Evolutionary conservation across 345 rosid genomes (phyloP), one percentile per base, ranked within the genome.

Genomic region (Noccaea caerulescens): DNA sequence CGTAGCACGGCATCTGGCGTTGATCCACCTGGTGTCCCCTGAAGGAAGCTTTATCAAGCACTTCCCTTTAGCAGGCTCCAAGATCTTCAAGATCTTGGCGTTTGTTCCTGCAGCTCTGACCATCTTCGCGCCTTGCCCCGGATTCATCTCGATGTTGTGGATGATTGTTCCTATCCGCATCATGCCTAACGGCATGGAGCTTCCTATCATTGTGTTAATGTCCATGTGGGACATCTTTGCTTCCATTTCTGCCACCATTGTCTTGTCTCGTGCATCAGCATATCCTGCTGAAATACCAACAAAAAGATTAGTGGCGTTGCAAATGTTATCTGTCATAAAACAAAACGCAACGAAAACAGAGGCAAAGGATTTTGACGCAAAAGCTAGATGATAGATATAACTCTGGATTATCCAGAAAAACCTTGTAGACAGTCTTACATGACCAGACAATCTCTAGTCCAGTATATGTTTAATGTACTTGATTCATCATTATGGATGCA

Each of bases 101-200:
- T 52, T 76, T 18, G 97, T 93, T 56, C 97, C 96, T 0, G 97
- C 93, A 3, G 97, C 85, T 32, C 92, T 78, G 42, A 89, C 98
- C 27, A 93, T 72, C 82, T 93, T 87, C 2, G 90, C 94, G 2
- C 94, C 97, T 78, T 87, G 91, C 20, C 94, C 93, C 0, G 96
- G 92, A 71, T 88, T 87, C 76, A 89, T 57, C 78, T 93, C 98
- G 38, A 93, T 83, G 83, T 91, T 91, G 87, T 93, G 96, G 73
- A 93, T 86, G 52, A 89, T 77, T 8, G 96, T 91, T 37, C 97
- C 97, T 5, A 93, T 93, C 8, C 96, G 87, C 98, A 91, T 93
- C 47, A 83, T 71, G 51, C 85, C 79, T 30, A 91, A 80, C 0
- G 97, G 97, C 97, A 89, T 93, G 61, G 91, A 87, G 63, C 92